Evolutionary conservation across 2,329 filamentous ascomycete genomes (phyloP).

Genomic region (Penicillium fuscoglaucum): DNA sequence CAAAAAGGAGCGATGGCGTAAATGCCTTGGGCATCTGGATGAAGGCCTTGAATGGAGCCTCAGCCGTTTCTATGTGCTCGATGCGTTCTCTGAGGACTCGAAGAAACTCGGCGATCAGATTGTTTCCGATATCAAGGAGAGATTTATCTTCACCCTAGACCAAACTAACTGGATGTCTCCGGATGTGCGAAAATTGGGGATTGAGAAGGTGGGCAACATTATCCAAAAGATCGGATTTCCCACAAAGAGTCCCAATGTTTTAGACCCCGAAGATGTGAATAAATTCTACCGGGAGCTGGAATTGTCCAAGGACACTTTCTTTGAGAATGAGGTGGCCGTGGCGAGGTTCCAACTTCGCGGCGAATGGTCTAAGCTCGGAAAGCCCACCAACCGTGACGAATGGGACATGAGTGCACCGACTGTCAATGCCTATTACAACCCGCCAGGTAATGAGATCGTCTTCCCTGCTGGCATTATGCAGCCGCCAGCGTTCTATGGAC

Average conservation of each 20-base stretch:
- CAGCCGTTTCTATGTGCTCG: slow-evolving; percentile 69
- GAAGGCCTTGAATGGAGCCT: slow-evolving; percentile 65
- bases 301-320: slow-evolving; percentile 55
- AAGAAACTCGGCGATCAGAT: slow-evolving; percentile 68
- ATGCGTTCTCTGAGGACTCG: slow-evolving; percentile 65
- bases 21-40: slow-evolving; percentile 61
- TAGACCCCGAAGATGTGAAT: slow-evolving; percentile 57
- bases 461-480: slow-evolving; percentile 72
- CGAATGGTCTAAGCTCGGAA: slow-evolving; percentile 60
- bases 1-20: slow-evolving; percentile 65
- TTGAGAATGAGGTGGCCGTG: slow-evolving; percentile 58
- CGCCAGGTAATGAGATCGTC: slow-evolving; percentile 65
- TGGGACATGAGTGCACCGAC: slow-evolving; percentile 63
- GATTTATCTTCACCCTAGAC: slow-evolving; percentile 63
- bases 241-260: slow-evolving; percentile 61
- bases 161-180: slow-evolving; percentile 65
- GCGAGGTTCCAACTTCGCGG: slow-evolving; percentile 50
- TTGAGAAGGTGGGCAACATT: slow-evolving; percentile 67
- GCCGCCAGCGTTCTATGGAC: slow-evolving; percentile 63
- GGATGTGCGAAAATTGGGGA: slow-evolving; percentile 59
- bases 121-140: slow-evolving; percentile 67
- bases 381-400: slow-evolving; percentile 60
- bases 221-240: slow-evolving; percentile 69
- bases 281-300: slow-evolving; percentile 58
- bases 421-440: slow-evolving; percentile 68